Conservation (phyloP, 148 eudicot species). For the Selenicereus undatus region DNA sequence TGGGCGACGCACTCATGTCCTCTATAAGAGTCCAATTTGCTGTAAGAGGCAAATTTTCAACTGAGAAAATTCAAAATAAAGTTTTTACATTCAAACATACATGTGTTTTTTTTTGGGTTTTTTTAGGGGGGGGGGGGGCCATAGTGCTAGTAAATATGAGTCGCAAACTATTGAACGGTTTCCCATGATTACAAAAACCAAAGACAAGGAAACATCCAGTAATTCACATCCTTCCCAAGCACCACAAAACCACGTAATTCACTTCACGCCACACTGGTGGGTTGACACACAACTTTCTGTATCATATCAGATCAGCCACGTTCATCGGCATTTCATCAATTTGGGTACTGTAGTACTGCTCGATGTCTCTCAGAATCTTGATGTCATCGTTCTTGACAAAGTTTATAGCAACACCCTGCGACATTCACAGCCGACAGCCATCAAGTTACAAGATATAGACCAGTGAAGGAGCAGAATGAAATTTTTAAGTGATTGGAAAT, state of each 20-base stretch:
- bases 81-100: no score
- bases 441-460: background rate
- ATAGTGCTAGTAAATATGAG: no score
- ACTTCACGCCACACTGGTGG: conserved; percentile 5
- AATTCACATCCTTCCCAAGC: conserved; percentile 6
- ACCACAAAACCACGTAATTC: background rate
- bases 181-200: background rate
- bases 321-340: conserved; percentile 97
- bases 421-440: background rate
- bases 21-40: no score
- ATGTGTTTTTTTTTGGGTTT: no score
- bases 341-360: conserved; percentile 91
- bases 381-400: conserved; percentile 82
- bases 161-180: background rate
- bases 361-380: conserved; percentile 83
- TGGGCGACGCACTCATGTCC: no score
- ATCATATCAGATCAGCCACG: conserved; percentile 74
- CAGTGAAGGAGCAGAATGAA: background rate
- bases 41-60: no score
- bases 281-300: background rate
- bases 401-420: conserved; percentile 97
- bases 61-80: no score
- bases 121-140: no score
- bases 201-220: background rate
- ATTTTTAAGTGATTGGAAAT: no score